Percentiles rank a stretch among this genome's conserved stretches.
Evolutionary conservation across 106 monocot species (phyloP).

Genomic region (Dendrobium catenatum): DNA sequence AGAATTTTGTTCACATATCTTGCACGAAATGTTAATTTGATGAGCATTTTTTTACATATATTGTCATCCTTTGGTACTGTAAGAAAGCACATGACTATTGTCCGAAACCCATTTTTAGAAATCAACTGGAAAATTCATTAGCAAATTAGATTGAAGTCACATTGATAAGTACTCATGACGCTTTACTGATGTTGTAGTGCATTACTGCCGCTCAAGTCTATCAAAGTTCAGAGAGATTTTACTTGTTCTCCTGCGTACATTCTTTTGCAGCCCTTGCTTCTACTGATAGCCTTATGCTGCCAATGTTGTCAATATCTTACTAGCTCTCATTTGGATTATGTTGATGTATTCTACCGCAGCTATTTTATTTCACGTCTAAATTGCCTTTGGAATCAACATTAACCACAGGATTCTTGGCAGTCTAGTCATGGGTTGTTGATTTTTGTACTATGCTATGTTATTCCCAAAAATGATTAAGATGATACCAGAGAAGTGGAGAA

Average conservation of each 20-base stretch:
- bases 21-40: background rate
- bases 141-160: background rate
- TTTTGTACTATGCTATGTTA: too few relatives aligned
- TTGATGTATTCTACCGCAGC: background rate
- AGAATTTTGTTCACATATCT: background rate
- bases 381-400: too few relatives aligned
- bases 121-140: background rate
- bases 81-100: background rate
- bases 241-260: background rate
- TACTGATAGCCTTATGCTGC: background rate
- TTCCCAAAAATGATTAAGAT: too few relatives aligned
- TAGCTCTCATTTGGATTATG: background rate
- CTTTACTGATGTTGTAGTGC: background rate
- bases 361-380: too few relatives aligned
- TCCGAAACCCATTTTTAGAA: background rate
- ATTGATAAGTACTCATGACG: background rate
- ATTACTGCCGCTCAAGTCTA: background rate
- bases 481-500: too few relatives aligned
- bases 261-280: background rate
- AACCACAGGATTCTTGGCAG: too few relatives aligned
- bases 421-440: too few relatives aligned
- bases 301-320: background rate
- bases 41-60: background rate
- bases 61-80: background rate
- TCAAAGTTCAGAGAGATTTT: background rate